These are phyloP conservation scores for Schoenoplectus tabernaemontani DNA, from an alignment of 202 grass and related monocot genomes.

Conservation along the genomic window DNA sequence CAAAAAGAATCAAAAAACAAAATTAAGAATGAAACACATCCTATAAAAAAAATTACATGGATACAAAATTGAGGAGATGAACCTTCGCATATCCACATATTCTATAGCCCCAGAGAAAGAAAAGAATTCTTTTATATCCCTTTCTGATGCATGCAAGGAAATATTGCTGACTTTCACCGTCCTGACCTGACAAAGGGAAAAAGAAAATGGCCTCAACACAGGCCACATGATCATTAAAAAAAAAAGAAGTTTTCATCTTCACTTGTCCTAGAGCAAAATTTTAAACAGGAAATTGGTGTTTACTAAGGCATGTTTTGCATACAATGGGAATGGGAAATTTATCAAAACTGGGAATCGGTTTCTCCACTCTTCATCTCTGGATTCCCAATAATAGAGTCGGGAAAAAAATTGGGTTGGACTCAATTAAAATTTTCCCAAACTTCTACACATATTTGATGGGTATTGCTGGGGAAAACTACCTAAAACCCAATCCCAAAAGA, in stretches of 20 bases:
- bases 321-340: no score
- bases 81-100: constrained; percentile 98
- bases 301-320: no score
- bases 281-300: neutral
- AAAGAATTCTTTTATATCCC: constrained; percentile 90
- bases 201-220: constrained; percentile 3
- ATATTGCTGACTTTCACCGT: constrained; percentile 91
- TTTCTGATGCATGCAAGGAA: constrained; percentile 69
- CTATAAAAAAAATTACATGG: constrained; percentile 9
- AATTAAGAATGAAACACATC: constrained; percentile 18
- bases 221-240: neutral
- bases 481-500: no score
- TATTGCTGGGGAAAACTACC: no score
- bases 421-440: no score
- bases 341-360: no score
- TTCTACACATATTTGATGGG: no score
- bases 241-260: neutral
- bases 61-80: constrained; percentile 14
- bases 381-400: no score
- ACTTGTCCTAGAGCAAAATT: constrained; percentile 2
- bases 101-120: constrained; percentile 94
- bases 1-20: neutral
- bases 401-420: no score
- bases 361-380: no score
- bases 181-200: constrained; percentile 38